Percentiles rank a stretch among this genome's conserved stretches.
Evolutionary conservation across 805 yeast species (phyloP).

Genomic region (Monosporozyma servazzii): DNA sequence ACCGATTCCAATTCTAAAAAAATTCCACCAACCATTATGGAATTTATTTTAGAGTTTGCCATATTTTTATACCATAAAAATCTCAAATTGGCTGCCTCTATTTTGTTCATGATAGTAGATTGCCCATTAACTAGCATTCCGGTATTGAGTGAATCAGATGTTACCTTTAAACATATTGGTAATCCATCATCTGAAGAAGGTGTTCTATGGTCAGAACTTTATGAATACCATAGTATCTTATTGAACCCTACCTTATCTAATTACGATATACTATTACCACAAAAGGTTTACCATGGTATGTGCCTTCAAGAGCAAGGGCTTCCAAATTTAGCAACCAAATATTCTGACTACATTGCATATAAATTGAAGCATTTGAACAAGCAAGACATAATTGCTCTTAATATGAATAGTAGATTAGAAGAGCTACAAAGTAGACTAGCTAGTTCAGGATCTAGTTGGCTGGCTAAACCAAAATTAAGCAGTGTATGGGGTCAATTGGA

Average conservation of each 20-base stretch:
- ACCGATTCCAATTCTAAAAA: neutral
- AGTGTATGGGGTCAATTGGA: slow-evolving; percentile 85
- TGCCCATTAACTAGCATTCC: slow-evolving; percentile 34
- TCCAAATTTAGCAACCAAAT: slow-evolving; percentile 49
- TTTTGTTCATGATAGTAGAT: slow-evolving; percentile 41
- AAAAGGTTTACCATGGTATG: slow-evolving; percentile 60
- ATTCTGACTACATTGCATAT: slow-evolving; percentile 43
- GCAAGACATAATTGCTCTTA: slow-evolving; percentile 28
- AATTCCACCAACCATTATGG: slow-evolving; percentile 24
- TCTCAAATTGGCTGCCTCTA: slow-evolving; percentile 32
- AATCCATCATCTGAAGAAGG: slow-evolving; percentile 34
- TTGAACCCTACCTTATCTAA: slow-evolving; percentile 28
- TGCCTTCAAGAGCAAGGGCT: slow-evolving; percentile 60
- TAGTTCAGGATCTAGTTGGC: slow-evolving; percentile 59
- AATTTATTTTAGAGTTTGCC: slow-evolving; percentile 45
- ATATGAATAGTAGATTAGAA: slow-evolving; percentile 28
- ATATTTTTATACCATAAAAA: slow-evolving; percentile 34
- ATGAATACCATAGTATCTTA: slow-evolving; percentile 42
- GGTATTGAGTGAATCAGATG: slow-evolving; percentile 23
- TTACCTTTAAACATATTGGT: slow-evolving; percentile 35
- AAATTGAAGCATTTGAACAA: slow-evolving; percentile 34
- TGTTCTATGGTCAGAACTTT: slow-evolving; percentile 55
- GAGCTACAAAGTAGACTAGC: slow-evolving; percentile 39
- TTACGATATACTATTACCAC: slow-evolving; percentile 46
- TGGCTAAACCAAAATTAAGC: slow-evolving; percentile 67